Evolutionary conservation across 805 yeast species (phyloP), one percentile per base, ranked within the genome.

Genomic region (Tetrapisispora pingtungensis): DNA sequence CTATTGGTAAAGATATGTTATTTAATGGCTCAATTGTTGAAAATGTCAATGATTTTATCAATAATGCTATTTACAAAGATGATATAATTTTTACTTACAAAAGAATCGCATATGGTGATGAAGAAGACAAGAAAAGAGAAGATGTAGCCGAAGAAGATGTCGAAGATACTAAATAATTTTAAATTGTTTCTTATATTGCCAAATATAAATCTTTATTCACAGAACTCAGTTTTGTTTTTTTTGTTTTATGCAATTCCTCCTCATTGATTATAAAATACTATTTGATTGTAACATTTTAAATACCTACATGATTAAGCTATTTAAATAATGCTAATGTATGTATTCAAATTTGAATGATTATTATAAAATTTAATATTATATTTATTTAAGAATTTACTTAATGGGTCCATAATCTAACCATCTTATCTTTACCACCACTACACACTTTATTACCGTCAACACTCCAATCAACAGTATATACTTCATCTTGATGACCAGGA

Each of bases 391-490:
- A 22, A 22, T 22, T 8, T 36, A 7, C 13, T 19, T 36, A 81
- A 58, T 81, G 86, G n/a, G 93, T 78, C 98, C 98, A 93, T 47
- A 93, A 69, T 57, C 97, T 74, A 20, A 93, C 88, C 73, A 83
- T 83, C 64, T 89, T 93, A 63, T 93, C 98, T 60, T 88, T 89
- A 42, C 98, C 97, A 18, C 97, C 98, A 61, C 96, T 85, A n/a
- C 90, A 95, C 12, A 93, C 97, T 52, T 81, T 73, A 51, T 76
- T 77, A 38, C 98, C 98, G 61, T 93, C 98, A 45, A 83, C 78
- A 69, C 96, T 85, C 98, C 98, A 93, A 57, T 93, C 98, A 4
- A 93, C 96, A 0, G 97, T 94, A 61, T 78, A 93, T 0, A 93
- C 96, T 66, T 93, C 98, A 58, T 93, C 98, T 14, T 80, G 70